Conservation (phyloP, 2,329 filamentous ascomycete genomes). For the Juglanconis oblonga region DNA sequence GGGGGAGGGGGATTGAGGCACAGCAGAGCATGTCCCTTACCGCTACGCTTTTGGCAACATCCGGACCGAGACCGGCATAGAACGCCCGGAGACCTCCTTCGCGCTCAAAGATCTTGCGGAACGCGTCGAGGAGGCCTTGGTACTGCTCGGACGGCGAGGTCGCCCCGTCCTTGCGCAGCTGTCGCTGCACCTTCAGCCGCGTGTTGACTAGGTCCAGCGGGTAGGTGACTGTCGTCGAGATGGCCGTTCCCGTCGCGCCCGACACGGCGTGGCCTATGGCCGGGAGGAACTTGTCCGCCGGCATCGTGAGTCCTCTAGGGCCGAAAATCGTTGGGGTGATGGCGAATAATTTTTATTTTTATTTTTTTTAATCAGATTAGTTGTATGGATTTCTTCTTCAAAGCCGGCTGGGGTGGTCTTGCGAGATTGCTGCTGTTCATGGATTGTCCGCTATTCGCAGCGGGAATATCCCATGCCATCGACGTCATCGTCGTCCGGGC, state of each 20-base stretch:
- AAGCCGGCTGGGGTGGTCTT: too few species aligned
- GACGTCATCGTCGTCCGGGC: constrained; percentile 1
- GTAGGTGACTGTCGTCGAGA: constrained; percentile 76
- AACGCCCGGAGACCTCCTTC: constrained; percentile 71
- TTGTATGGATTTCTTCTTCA: too few species aligned
- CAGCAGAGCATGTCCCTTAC: constrained; percentile 49
- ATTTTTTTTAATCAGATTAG: too few species aligned
- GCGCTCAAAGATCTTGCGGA: constrained; percentile 64
- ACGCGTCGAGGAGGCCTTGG: constrained; percentile 64
- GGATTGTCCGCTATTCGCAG: background rate
- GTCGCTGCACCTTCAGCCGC: constrained; percentile 74
- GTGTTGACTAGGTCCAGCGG: constrained; percentile 81
- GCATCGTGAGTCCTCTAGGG: constrained; percentile 16
- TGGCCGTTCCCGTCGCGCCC: constrained; percentile 72
- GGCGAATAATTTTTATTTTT: too few species aligned
- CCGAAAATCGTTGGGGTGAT: background rate
- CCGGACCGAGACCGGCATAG: constrained; percentile 63
- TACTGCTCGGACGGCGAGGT: constrained; percentile 47
- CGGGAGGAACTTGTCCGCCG: constrained; percentile 49
- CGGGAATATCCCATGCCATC: background rate
- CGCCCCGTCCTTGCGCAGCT: constrained; percentile 39
- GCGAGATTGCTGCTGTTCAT: background rate
- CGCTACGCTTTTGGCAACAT: constrained; percentile 64
- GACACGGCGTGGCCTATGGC: constrained; percentile 80
- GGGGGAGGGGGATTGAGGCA: too few species aligned